Base-by-base conservation (phyloP, 1,284 basidiomycete species). In the Puccinia triticina region DNA sequence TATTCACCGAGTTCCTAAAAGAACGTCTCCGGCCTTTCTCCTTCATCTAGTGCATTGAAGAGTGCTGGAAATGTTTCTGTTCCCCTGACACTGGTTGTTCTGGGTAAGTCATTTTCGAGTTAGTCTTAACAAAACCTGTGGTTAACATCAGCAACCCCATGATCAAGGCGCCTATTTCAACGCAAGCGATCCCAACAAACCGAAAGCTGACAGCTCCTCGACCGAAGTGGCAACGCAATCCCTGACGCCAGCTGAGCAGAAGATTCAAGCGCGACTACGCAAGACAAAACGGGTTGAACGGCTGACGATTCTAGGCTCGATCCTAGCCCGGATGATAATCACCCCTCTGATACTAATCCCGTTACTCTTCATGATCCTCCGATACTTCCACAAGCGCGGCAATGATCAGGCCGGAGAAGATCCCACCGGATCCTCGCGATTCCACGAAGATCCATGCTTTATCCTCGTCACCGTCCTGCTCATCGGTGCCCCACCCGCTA, bases 21-120 rank as follows among this genome's bases (percentile, higher is more conserved):
- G 48, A 46, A 29, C 29, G 18, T 29, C 46, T 5, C 43, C 14
- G 29, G 29, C 46, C n/a, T 50, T 29, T 72, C 46, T 40, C 23
- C 32, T 59, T 23, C 26, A 55, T 50, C 43, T 50, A 88, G 88
- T 50, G 87, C 88, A n/a, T 85, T 88, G 61, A 85, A 87, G 75
- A 87, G 86, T 50, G 85, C 87, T 12, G 88, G 88, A 29, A 86
- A 86, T 11, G 88, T 88, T 84, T 88, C 87, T 21, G 88, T 88
- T 46, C 88, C 88, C 0, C 85, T 88, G 72, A 88, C 88, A 32
- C 86, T 88, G 83, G 85, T 88, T 18, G 88, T 88, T 67, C 86
- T 88, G 37, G 88, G 88, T 82, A n/a, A 82, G 73, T 23, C 84
- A 66, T 21, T 1, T 23, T 37, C 46, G 14, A 43, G 43, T 2